Conservation (phyloP, 2,329 filamentous ascomycete genomes). For the Claviceps monticola region DNA sequence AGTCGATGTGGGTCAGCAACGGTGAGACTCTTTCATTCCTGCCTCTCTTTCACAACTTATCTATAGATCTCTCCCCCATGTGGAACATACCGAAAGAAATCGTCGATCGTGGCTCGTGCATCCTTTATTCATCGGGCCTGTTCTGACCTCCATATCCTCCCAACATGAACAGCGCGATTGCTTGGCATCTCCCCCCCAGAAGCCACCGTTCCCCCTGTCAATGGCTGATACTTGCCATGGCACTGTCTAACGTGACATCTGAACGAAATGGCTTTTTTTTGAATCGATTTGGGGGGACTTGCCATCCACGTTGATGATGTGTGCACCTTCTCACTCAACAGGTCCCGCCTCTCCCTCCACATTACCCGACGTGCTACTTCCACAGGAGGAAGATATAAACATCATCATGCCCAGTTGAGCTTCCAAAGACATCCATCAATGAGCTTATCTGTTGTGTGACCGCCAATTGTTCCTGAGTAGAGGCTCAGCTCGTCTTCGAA, state of each 20-base stretch:
- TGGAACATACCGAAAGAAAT: too few species aligned
- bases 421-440: neutral
- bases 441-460: neutral
- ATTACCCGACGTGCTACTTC: neutral
- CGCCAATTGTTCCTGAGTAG: neutral
- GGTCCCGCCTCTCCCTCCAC: neutral
- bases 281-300: neutral
- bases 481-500: neutral
- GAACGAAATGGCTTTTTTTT: neutral
- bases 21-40: too few species aligned
- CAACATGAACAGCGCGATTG: neutral
- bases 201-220: too few species aligned
- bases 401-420: neutral
- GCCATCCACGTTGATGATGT: neutral
- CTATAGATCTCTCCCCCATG: too few species aligned
- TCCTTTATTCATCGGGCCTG: too few species aligned
- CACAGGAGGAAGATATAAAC: neutral
- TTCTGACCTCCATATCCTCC: too few species aligned
- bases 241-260: neutral
- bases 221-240: neutral
- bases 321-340: too few species aligned
- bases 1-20: too few species aligned
- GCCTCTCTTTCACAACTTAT: too few species aligned
- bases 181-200: neutral
- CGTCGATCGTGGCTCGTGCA: too few species aligned